Conservation (phyloP, 176 grass and related monocot genomes). For the Typha latifolia region DNA sequence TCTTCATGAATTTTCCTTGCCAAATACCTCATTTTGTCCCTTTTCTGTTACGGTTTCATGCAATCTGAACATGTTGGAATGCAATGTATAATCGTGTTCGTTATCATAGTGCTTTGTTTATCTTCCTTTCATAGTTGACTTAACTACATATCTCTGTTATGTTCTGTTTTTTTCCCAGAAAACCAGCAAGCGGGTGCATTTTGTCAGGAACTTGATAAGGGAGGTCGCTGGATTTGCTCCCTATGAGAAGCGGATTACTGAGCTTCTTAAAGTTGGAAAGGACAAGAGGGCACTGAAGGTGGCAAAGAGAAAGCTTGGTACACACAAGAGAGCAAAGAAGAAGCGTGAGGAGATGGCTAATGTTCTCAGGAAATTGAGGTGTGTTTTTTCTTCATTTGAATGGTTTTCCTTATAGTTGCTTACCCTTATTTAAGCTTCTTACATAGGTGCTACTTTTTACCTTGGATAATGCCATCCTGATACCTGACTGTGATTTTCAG, state of each 20-base stretch:
- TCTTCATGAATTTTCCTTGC: too few relatives aligned
- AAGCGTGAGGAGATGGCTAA: conserved; percentile 54
- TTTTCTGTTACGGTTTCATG: too few relatives aligned
- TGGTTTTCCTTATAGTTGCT: not conserved
- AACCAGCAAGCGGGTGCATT: conserved; percentile 38
- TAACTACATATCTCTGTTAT: not conserved
- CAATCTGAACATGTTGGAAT: not conserved
- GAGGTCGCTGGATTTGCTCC: conserved; percentile 51
- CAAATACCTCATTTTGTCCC: too few relatives aligned
- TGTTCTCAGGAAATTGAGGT: conserved; percentile 60
- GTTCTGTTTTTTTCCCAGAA: conserved; percentile 23
- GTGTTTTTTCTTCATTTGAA: not conserved
- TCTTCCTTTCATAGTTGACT: not conserved
- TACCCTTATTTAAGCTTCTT: not conserved
- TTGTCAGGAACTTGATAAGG: conserved; percentile 44
- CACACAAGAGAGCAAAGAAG: conserved; percentile 70
- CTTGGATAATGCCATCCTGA: not conserved
- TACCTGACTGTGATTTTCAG: conserved; percentile 4
- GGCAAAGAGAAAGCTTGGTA: conserved; percentile 55
- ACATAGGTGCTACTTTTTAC: not conserved
- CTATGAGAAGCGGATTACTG: conserved; percentile 53
- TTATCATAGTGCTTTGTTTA: not conserved
- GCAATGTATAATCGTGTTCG: not conserved
- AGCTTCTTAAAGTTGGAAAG: conserved; percentile 63
- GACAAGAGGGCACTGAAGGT: conserved; percentile 52